A percentile compares a stretch with the other conserved stretches of the same genome.
phyloP scores from a whole-genome alignment of 169 alveolate genomes.

The Plasmodium berghei region DNA sequence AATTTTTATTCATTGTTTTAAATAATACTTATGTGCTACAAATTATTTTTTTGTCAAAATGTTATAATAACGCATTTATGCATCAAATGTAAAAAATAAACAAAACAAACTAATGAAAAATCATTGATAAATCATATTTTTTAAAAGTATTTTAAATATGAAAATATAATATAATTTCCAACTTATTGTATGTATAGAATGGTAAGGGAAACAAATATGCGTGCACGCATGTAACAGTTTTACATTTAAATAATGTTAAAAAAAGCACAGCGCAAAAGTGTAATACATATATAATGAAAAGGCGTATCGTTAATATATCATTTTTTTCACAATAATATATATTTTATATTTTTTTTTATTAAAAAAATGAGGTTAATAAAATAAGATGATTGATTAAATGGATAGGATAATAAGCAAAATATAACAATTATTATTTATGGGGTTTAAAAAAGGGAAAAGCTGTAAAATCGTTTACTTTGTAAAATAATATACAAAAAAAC shows the following conservation, averaged over 20 bases:
- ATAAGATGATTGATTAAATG: too few relatives aligned
- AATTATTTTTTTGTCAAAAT: conserved; percentile 20
- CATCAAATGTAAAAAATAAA: conserved; percentile 18
- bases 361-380: too few relatives aligned
- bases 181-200: too few relatives aligned
- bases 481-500: background rate
- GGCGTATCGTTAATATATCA: too few relatives aligned
- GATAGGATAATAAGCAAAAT: background rate
- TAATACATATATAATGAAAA: too few relatives aligned
- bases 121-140: background rate
- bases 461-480: background rate
- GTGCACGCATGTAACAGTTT: too few relatives aligned
- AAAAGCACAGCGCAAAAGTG: too few relatives aligned
- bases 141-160: background rate
- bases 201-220: too few relatives aligned
- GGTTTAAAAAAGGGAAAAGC: background rate
- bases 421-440: too few relatives aligned
- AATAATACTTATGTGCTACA: conserved; percentile 4
- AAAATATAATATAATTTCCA: background rate
- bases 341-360: too few relatives aligned
- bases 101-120: conserved; percentile 7
- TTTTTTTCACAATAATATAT: too few relatives aligned
- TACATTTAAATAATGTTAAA: too few relatives aligned
- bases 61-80: background rate
- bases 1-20: conserved; percentile 14